Evolutionary conservation across 2,329 filamentous ascomycete genomes (phyloP).

Genomic region (Zasmidium cellare): DNA sequence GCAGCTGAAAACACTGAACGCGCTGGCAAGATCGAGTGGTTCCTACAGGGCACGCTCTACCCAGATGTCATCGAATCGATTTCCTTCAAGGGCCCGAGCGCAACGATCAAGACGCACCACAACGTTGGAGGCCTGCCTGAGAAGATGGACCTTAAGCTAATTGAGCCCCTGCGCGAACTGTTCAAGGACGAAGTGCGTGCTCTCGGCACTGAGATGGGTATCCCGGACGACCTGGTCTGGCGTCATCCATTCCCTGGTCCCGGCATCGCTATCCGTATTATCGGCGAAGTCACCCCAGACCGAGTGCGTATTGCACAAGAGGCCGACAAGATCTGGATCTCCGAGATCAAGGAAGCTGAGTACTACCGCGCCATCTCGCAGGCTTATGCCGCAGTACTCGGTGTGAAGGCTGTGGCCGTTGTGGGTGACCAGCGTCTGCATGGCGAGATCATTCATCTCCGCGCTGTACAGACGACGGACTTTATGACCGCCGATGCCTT

Average conservation of each 20-base stretch:
- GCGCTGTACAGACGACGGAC: constrained; percentile 64
- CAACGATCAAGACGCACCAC: constrained; percentile 74
- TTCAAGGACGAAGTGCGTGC: constrained; percentile 82
- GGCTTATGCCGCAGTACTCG: constrained; percentile 68
- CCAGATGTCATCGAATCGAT: constrained; percentile 72
- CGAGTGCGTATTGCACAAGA: constrained; percentile 76
- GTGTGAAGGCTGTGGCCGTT: constrained; percentile 65
- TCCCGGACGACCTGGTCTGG: constrained; percentile 74
- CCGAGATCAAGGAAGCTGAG: constrained; percentile 70
- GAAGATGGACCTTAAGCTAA: constrained; percentile 65
- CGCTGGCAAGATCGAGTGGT: constrained; percentile 78
- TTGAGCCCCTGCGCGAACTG: constrained; percentile 76
- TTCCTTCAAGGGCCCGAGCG: constrained; percentile 70
- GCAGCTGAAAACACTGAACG: constrained; percentile 65
- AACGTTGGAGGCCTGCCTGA: constrained; percentile 70
- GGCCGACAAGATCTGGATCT: constrained; percentile 77
- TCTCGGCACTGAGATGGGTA: constrained; percentile 68
- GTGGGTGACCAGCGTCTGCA: constrained; percentile 71
- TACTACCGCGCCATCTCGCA: constrained; percentile 72
- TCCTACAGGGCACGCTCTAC: constrained; percentile 85
- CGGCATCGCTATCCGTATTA: constrained; percentile 73
- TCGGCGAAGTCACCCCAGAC: constrained; percentile 81
- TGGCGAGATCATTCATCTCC: constrained; percentile 61
- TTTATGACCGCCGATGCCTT: constrained; percentile 77
- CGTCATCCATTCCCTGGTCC: constrained; percentile 77